Conservation (phyloP, 306 rosid species). For the Boehmeria nivea region DNA sequence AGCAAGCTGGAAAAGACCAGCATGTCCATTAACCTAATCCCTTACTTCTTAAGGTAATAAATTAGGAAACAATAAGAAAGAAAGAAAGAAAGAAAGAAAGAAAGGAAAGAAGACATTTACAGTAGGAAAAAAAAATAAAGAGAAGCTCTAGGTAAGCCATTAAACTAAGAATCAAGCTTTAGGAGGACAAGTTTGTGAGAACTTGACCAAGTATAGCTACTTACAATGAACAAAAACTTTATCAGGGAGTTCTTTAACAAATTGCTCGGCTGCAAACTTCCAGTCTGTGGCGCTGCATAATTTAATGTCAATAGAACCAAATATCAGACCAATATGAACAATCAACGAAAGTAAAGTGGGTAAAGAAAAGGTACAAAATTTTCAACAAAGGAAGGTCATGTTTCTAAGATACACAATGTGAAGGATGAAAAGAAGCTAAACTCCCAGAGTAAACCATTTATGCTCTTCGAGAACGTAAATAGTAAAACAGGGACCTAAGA, state of each 20-base stretch:
- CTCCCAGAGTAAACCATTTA: too few species aligned
- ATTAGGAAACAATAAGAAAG: background rate
- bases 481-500: too few species aligned
- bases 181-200: background rate
- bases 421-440: too few species aligned
- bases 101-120: background rate
- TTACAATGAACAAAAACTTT: slow-evolving; percentile 88
- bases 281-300: slow-evolving; percentile 73
- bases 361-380: too few species aligned
- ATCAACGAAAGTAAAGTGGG: too few species aligned
- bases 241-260: slow-evolving; percentile 70
- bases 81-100: background rate
- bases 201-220: slow-evolving; percentile 14
- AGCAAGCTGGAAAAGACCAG: background rate
- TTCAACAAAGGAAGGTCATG: too few species aligned
- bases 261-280: slow-evolving; percentile 86
- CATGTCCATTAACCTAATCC: background rate
- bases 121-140: background rate
- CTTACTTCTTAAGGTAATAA: background rate
- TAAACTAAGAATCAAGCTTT: background rate
- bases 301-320: slow-evolving; percentile 23
- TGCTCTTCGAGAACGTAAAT: too few species aligned
- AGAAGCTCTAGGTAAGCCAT: background rate
- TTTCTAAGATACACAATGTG: too few species aligned
- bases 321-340: slow-evolving; percentile 4